These are phyloP conservation scores for Saraca asoca DNA, from an alignment of 331 rosid species.

Conservation along the genomic window DNA sequence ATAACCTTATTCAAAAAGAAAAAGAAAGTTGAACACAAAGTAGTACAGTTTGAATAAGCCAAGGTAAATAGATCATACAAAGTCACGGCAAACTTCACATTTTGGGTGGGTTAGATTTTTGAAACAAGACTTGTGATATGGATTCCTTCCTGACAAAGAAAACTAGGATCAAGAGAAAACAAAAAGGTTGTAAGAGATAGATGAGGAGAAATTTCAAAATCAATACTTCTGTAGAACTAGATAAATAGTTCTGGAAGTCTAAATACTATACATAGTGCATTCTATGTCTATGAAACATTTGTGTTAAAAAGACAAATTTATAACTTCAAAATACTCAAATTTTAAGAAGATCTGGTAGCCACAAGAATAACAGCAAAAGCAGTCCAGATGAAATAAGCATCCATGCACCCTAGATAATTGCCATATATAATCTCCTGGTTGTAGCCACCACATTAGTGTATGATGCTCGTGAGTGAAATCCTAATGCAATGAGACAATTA, in stretches of 20 bases:
- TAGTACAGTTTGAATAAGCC: conserved; percentile 26
- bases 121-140: conserved; percentile 89
- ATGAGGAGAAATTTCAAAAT: conserved; percentile 25
- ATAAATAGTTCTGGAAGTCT: conserved; percentile 6
- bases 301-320: background rate
- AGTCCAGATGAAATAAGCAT: conserved; percentile 77
- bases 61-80: conserved; percentile 60
- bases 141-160: conserved; percentile 90
- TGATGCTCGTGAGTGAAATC: too few relatives aligned
- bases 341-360: conserved; percentile 52
- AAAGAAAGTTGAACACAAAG: background rate
- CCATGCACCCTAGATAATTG: conserved; percentile 81
- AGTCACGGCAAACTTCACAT: conserved; percentile 95
- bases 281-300: background rate
- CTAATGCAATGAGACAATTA: too few relatives aligned
- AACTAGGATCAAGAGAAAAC: conserved; percentile 71
- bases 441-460: conserved; percentile 86
- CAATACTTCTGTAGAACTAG: conserved; percentile 3
- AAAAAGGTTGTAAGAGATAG: conserved; percentile 49
- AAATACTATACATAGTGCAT: too few relatives aligned
- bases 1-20: too few relatives aligned
- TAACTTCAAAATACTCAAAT: conserved; percentile 9
- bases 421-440: conserved; percentile 64
- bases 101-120: conserved; percentile 85
- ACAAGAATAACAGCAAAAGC: conserved; percentile 83